Evolutionary conservation across 768 basidiomycete species (phyloP).

Genomic region (Rhodocollybia butyracea): DNA sequence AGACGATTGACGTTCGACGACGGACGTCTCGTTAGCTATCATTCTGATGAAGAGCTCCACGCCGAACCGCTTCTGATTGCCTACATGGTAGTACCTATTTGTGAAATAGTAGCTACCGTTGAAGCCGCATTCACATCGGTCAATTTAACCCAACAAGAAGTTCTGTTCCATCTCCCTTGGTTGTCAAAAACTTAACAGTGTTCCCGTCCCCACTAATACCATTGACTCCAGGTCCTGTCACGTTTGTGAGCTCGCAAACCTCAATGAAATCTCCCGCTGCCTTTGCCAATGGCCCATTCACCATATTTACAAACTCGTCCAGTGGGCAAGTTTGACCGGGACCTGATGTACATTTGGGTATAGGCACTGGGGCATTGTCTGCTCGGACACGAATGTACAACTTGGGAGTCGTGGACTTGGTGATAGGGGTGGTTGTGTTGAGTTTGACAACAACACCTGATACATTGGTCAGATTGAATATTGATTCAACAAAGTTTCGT

Average conservation of each 20-base stretch:
- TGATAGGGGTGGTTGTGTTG: background rate
- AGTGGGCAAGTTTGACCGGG: conserved; percentile 38
- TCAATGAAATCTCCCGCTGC: conserved; percentile 35
- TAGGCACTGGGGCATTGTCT: conserved; percentile 36
- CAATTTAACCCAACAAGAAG: conserved; percentile 1
- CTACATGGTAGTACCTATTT: too few species aligned
- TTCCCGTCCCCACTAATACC: conserved; percentile 1
- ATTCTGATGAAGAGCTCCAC: too few species aligned
- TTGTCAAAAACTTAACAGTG: conserved; percentile 5
- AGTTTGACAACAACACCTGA: background rate
- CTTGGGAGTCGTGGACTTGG: background rate
- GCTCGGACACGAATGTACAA: conserved; percentile 36
- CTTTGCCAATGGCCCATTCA: conserved; percentile 21
- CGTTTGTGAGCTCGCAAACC: conserved; percentile 27
- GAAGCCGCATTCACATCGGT: too few species aligned
- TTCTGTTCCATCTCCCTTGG: conserved; percentile 6
- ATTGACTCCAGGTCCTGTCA: background rate
- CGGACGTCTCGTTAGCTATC: too few species aligned
- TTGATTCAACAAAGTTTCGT: background rate
- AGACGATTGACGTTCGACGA: too few species aligned
- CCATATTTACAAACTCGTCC: conserved; percentile 26
- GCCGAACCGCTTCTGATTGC: too few species aligned
- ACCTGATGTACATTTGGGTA: conserved; percentile 37
- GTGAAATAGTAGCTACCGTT: too few species aligned
- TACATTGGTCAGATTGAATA: background rate